Evolutionary conservation across 805 yeast genomes (phyloP), one percentile per base, ranked within the genome.

Genomic region (Sungouiella blattae): DNA sequence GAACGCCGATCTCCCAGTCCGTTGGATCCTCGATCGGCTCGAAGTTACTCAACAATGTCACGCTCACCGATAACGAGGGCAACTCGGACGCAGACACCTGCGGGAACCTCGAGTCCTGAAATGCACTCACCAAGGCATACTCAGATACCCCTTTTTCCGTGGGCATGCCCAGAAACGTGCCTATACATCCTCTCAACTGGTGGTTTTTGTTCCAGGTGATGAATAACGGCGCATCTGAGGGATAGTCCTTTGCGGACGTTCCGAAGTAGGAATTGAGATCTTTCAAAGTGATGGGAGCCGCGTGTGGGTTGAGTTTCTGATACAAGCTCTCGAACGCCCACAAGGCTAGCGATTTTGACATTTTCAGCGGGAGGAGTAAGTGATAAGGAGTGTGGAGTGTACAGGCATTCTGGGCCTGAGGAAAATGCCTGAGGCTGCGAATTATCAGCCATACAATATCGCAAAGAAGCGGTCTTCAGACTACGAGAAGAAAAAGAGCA

Each of bases 151-250:
- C 96, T 1, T 52, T 33, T 12, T 71, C 78, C 2, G 85, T 47
- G 0, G 72, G 67, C 37, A 73, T 56, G 11, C 73, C 61, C 13
- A 69, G 64, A 55, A 93, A 93, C 0, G 96, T 89, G 1, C 98
- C 98, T 36, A 91, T 93, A 53, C 98, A 91, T 0, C 98, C 98
- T 28, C 98, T 67, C 31, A 91, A 64, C 11, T 64, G 60, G 17
- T 59, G 56, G 33, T 47, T 43, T 37, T 73, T 70, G 47, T 78
- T 80, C 96, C 96, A 93, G 0, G 98, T 93, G 21, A 91, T 83
- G 62, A 93, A 93, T 18, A 91, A 60, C 0, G 98, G 93, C 0
- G 49, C 46, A 2, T 32, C 27, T 1, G 31, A 12, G 6, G 52
- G 50, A 16, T 45, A 47, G 4, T 32, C 29, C 4, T 20, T 21